Conservation (phyloP, 2,329 filamentous ascomycete species). For the Huntiella moniliformis region DNA sequence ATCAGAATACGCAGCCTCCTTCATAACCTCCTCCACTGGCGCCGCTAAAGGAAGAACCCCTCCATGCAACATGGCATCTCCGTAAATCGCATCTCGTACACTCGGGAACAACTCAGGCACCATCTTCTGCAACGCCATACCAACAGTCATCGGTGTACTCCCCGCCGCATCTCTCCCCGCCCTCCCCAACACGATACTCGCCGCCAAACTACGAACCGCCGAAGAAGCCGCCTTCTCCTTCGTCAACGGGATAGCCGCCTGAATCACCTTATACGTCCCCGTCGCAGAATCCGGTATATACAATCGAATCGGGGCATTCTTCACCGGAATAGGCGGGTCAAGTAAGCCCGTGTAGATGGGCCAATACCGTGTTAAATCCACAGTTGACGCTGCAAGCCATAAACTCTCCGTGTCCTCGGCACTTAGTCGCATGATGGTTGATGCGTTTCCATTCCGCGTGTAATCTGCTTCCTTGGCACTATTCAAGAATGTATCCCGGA, state of each 20-base stretch:
- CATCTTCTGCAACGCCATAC: constrained; percentile 54
- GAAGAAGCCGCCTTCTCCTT: constrained; percentile 20
- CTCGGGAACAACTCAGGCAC: constrained; percentile 77
- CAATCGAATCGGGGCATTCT: constrained; percentile 70
- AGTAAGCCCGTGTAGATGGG: constrained; percentile 61
- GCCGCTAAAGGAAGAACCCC: constrained; percentile 63
- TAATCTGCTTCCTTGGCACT: constrained; percentile 63
- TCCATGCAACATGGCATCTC: constrained; percentile 71
- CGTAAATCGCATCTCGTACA: constrained; percentile 63
- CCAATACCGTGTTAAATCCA: constrained; percentile 55
- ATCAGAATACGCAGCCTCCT: constrained; percentile 71
- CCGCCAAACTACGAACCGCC: too few relatives aligned
- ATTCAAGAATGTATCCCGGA: constrained; percentile 44
- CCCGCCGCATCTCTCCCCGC: too few relatives aligned
- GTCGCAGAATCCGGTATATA: constrained; percentile 45
- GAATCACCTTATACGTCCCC: constrained; percentile 51
- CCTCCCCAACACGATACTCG: too few relatives aligned
- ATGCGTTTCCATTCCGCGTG: constrained; percentile 69
- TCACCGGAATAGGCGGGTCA: constrained; percentile 53
- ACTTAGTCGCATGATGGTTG: constrained; percentile 75
- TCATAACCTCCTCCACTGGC: constrained; percentile 64
- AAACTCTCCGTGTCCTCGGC: constrained; percentile 67
- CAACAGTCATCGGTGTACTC: constrained; percentile 30
- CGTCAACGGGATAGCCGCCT: constrained; percentile 46
- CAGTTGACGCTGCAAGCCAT: constrained; percentile 63